Evolutionary conservation across 176 grass and related monocot species (phyloP), one percentile per base, ranked within the genome.

Genomic region (Poa annua): DNA sequence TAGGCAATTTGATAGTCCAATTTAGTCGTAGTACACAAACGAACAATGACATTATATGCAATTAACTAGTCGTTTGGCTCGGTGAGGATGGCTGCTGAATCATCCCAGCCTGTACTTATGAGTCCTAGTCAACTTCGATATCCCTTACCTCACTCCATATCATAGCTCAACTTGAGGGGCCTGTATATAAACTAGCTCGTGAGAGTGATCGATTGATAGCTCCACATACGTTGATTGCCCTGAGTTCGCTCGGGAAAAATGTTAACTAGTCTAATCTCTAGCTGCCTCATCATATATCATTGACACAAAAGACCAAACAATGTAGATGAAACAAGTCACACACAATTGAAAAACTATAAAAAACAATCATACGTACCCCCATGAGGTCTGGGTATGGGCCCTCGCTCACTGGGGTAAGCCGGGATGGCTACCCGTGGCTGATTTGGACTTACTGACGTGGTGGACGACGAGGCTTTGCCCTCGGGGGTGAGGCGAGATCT

Each of bases 131-230:
- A 86, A 74, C 34, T 24, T 42, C 47, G 2, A 33, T 48, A 41
- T 24, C 25, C 72, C 72, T 68, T 33, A n/a, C 21, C 33, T 36
- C 51, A 51, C 7, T 9, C 1, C 8, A 4, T 17, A 21, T 70
- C 12, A 81, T 86, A 81, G 56, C 5, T 1, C 80, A 79, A 79
- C 70, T 56, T 84, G 75, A 10, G 45, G 15, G 62, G 16, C 11
- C 15, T 34, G 8, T 71, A 61, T 49, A 80, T 59, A 80, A 71
- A 66, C 25, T 71, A 36, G 22, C 8, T 77, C 64, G 1, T 60
- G 32, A 80, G 5, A 34, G 65, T 26, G 66, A 76, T 75, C n/a
- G 32, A 75, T 15, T 10, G 32, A 75, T 15, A 11, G 10, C 7
- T 4, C n/a, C 12, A 53, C 8, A 53, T 49, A 29, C 13, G 3